phyloP scores from a whole-genome alignment of 192 early-diverging fungal species.

The Geranomyces michiganensis region DNA sequence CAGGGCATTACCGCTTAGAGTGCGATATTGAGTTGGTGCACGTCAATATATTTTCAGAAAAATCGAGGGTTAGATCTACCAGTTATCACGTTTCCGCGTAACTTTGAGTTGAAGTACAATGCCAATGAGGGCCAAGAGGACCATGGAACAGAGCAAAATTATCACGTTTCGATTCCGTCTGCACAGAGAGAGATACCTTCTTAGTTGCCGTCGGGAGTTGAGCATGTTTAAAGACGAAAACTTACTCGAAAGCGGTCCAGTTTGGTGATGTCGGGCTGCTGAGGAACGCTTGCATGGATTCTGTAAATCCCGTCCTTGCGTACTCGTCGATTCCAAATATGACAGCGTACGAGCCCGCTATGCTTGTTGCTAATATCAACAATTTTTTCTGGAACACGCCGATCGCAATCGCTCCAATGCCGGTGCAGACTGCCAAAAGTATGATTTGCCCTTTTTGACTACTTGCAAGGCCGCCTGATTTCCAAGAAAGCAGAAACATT shows the following conservation, averaged over 20 bases:
- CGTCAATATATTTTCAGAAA: too few relatives aligned
- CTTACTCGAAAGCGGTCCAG: conserved; percentile 24
- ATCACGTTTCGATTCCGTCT: conserved; percentile 22
- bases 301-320: conserved; percentile 33
- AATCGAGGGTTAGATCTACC: not conserved
- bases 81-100: conserved; percentile 14
- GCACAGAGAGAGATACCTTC: not conserved
- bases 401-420: conserved; percentile 13
- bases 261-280: conserved; percentile 1
- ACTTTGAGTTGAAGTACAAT: conserved; percentile 35
- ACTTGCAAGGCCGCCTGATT: conserved; percentile 29
- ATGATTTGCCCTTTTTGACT: conserved; percentile 27
- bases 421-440: conserved; percentile 29
- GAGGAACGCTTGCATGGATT: conserved; percentile 15
- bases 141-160: conserved; percentile 32
- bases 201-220: too few relatives aligned
- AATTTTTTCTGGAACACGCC: conserved; percentile 32
- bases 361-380: conserved; percentile 37
- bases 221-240: not conserved
- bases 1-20: conserved; percentile 25
- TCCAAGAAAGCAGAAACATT: conserved; percentile 22
- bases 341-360: conserved; percentile 38
- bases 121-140: conserved; percentile 33
- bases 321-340: conserved; percentile 46
- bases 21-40: not conserved